Conservation (phyloP, 805 yeast genomes). For the Brettanomyces bruxellensis region DNA sequence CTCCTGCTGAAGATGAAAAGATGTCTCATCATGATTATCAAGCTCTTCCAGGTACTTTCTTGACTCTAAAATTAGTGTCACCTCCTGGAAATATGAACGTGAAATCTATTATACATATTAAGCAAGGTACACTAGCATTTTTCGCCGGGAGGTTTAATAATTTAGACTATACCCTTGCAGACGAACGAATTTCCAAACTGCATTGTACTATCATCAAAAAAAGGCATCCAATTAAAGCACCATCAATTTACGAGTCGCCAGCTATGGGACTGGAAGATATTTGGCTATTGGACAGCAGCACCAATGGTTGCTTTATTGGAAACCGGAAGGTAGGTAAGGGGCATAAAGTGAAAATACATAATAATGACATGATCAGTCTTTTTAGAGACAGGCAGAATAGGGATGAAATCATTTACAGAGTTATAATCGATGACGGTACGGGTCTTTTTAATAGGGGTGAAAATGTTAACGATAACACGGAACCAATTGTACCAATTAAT, state of each 20-base stretch:
- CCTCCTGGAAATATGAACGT: constrained; percentile 9
- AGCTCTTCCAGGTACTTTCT: constrained; percentile 50
- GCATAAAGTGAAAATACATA: constrained; percentile 47
- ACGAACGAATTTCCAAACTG: constrained; percentile 71
- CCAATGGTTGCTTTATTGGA: constrained; percentile 73
- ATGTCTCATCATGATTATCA: too few species aligned
- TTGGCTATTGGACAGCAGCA: constrained; percentile 73
- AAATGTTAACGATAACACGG: constrained; percentile 2
- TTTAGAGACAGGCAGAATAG: constrained; percentile 50
- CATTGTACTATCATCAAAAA: constrained; percentile 67
- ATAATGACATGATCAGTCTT: constrained; percentile 59
- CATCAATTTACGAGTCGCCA: constrained; percentile 55
- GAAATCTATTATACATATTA: constrained; percentile 38
- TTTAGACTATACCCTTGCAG: constrained; percentile 54
- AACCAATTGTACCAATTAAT: constrained; percentile 13
- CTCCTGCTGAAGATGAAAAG: too few species aligned
- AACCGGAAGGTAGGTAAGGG: constrained; percentile 50
- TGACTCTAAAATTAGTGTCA: constrained; percentile 42
- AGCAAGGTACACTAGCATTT: constrained; percentile 58
- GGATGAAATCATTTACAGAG: constrained; percentile 45
- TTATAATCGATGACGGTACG: constrained; percentile 48
- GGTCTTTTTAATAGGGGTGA: constrained; percentile 43
- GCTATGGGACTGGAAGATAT: constrained; percentile 64
- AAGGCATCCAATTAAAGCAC: constrained; percentile 47
- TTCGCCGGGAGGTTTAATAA: constrained; percentile 66